These are phyloP conservation scores for Cystobasidium sp. DNA, from an alignment of 1,284 basidiomycete genomes.

Conservation along the genomic window DNA sequence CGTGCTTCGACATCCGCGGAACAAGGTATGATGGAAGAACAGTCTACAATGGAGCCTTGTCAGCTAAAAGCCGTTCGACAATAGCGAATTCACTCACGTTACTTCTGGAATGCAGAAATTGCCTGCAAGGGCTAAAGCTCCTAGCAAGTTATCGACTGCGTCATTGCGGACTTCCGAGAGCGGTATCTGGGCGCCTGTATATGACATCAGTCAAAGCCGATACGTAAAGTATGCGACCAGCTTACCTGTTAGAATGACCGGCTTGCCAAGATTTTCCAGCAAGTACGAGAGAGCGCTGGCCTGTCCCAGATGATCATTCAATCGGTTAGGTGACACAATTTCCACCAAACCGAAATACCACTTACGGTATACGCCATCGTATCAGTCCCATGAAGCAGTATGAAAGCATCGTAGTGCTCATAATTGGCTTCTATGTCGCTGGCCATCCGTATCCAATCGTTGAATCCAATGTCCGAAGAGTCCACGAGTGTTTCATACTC, in stretches of 20 bases:
- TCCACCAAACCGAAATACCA: background rate
- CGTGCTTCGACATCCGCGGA: slow-evolving; percentile 75
- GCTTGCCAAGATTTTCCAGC: slow-evolving; percentile 87
- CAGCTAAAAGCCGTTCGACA: background rate
- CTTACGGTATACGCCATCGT: slow-evolving; percentile 65
- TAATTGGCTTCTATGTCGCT: slow-evolving; percentile 91
- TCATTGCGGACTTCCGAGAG: slow-evolving; percentile 76
- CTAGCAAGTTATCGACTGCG: slow-evolving; percentile 85
- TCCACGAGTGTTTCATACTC: slow-evolving; percentile 86
- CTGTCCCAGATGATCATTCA: slow-evolving; percentile 56
- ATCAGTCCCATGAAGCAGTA: slow-evolving; percentile 89
- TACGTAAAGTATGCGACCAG: background rate
- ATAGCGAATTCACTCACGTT: slow-evolving; percentile 18
- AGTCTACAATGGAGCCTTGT: slow-evolving; percentile 55
- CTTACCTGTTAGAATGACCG: slow-evolving; percentile 63
- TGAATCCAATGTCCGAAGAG: slow-evolving; percentile 78
- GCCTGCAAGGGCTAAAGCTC: slow-evolving; percentile 83
- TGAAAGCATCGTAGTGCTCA: slow-evolving; percentile 79
- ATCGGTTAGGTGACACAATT: background rate
- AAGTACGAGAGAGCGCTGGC: slow-evolving; percentile 85
- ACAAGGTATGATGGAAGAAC: slow-evolving; percentile 86
- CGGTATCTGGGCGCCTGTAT: slow-evolving; percentile 81
- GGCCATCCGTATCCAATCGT: slow-evolving; percentile 86
- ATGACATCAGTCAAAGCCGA: background rate
- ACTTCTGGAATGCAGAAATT: slow-evolving; percentile 82